These are phyloP conservation scores for Quercus tomentella DNA, from an alignment of 331 rosid genomes.

Conservation along the genomic window DNA sequence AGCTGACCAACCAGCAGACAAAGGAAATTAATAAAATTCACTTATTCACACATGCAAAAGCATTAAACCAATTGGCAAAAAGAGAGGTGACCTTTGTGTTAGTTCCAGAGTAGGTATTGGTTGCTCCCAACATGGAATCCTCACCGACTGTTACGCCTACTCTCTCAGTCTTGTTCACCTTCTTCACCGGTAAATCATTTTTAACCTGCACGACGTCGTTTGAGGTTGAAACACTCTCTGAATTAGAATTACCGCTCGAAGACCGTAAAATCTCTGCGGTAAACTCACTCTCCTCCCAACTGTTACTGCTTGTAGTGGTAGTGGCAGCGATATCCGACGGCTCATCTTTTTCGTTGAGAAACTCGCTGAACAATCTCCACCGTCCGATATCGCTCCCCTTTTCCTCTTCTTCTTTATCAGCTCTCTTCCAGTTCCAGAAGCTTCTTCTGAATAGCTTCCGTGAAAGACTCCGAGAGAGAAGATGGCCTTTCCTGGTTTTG, in stretches of 20 bases:
- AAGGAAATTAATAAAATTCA: no score
- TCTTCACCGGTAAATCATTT: neutral
- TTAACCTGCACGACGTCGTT: conserved; percentile 22
- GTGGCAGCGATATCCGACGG: conserved; percentile 16
- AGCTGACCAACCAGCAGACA: conserved; percentile 2
- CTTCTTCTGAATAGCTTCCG: conserved; percentile 43
- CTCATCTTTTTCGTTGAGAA: conserved; percentile 24
- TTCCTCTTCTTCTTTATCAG: neutral
- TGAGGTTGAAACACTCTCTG: conserved; percentile 21
- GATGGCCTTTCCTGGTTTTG: conserved; percentile 14
- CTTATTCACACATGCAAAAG: neutral
- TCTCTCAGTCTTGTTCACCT: conserved; percentile 7
- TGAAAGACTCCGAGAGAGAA: conserved; percentile 43
- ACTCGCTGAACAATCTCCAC: conserved; percentile 45
- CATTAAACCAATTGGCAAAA: neutral
- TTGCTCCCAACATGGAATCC: conserved; percentile 20
- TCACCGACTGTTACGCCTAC: conserved; percentile 27
- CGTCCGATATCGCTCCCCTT: neutral
- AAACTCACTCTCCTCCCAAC: neutral
- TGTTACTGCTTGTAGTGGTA: neutral
- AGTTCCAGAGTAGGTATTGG: neutral
- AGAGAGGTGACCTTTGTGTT: conserved; percentile 23
- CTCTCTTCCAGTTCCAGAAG: conserved; percentile 48
- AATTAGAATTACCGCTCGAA: conserved; percentile 14
- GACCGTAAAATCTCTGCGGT: neutral